These are phyloP conservation scores for Clarkia xantiana DNA, from an alignment of 345 rosid genomes.

Conservation along the genomic window DNA sequence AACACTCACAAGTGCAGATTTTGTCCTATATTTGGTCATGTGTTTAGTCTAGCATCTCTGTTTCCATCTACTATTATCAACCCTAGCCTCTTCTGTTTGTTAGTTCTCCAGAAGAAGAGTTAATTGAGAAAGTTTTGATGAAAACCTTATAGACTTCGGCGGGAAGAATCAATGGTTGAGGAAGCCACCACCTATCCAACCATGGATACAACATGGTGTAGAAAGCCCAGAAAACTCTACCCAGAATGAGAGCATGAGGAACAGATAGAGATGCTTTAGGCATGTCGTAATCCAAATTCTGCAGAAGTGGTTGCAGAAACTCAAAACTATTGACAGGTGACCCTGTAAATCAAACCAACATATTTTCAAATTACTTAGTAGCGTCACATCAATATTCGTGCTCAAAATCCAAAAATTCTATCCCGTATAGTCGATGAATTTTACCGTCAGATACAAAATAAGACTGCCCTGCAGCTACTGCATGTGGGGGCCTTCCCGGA, in stretches of 20 bases:
- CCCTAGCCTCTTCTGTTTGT: no score
- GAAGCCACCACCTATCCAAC: constrained; percentile 76
- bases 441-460: constrained; percentile 96
- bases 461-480: constrained; percentile 85
- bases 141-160: constrained; percentile 84
- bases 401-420: not conserved
- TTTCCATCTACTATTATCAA: no score
- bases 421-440: not conserved
- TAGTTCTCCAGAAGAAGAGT: no score
- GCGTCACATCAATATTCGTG: no score
- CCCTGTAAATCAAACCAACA: constrained; percentile 24
- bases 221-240: constrained; percentile 36
- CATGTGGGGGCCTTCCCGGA: constrained; percentile 48
- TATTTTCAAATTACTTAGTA: no score
- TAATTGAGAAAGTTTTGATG: not conserved
- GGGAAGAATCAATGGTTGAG: constrained; percentile 72
- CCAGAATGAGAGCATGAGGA: constrained; percentile 40
- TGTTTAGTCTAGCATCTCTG: no score
- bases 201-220: constrained; percentile 70
- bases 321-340: constrained; percentile 76
- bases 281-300: constrained; percentile 55
- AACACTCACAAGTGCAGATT: no score
- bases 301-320: constrained; percentile 54
- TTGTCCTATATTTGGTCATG: no score
- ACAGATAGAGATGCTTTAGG: constrained; percentile 47